Conservation (phyloP, 345 rosid species). For the Moricandia arvensis region DNA sequence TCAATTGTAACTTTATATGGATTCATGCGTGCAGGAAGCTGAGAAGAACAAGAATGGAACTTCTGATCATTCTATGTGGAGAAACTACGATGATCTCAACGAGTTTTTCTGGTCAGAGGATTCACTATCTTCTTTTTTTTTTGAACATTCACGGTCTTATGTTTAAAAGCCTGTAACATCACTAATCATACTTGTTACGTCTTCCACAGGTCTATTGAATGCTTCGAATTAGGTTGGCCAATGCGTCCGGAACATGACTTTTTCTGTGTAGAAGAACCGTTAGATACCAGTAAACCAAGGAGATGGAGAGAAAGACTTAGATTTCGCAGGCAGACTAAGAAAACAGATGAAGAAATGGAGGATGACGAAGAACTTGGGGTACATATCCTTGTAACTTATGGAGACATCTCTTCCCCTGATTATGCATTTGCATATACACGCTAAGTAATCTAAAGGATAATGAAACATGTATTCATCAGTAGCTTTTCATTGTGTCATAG, state of each 20-base stretch:
- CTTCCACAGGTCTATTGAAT: constrained; percentile 72
- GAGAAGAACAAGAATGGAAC: constrained; percentile 73
- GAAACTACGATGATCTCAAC: constrained; percentile 96
- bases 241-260: constrained; percentile 70
- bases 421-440: constrained; percentile 27
- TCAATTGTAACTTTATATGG: constrained; percentile 22
- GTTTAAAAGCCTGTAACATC: constrained; percentile 9
- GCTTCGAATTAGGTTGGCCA: constrained; percentile 94
- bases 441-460: constrained; percentile 19
- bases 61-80: constrained; percentile 86
- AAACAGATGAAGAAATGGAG: constrained; percentile 43
- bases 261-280: constrained; percentile 42
- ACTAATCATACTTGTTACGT: constrained; percentile 18
- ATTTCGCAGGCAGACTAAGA: constrained; percentile 33
- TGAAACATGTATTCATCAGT: constrained; percentile 16
- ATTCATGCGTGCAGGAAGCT: constrained; percentile 70
- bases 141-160: too few relatives aligned
- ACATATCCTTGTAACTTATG: constrained; percentile 31
- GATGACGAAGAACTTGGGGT: constrained; percentile 71
- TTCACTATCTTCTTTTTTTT: constrained; percentile 17
- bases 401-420: constrained; percentile 17
- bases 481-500: constrained; percentile 29
- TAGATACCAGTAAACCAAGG: constrained; percentile 34
- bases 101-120: constrained; percentile 83
- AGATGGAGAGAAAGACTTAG: constrained; percentile 24